A percentile compares a stretch with the other conserved stretches of the same genome.
These are phyloP conservation scores for Tagetes patula DNA, from an alignment of 129 eudicot genomes.

Conservation along the genomic window DNA sequence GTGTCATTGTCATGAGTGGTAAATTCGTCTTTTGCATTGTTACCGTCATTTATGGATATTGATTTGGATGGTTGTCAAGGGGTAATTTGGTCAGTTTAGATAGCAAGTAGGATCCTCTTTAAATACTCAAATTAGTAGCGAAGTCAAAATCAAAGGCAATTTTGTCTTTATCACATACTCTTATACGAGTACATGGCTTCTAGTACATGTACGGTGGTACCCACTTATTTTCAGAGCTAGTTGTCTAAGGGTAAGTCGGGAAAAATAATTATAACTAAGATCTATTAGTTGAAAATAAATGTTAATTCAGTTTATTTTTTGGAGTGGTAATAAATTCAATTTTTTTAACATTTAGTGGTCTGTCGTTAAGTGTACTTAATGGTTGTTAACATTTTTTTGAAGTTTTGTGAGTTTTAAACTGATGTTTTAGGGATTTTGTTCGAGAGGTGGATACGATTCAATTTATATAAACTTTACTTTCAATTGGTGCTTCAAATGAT, in stretches of 20 bases:
- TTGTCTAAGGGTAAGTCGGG: conserved; percentile 13
- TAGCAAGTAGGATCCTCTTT: conserved; percentile 3
- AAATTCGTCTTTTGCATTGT: background rate
- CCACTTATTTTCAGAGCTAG: background rate
- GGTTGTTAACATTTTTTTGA: too few species aligned
- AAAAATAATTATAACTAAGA: too few species aligned
- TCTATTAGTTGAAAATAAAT: too few species aligned
- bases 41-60: conserved; percentile 10
- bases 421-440: too few species aligned
- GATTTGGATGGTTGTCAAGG: background rate
- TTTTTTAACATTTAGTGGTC: too few species aligned
- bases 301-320: too few species aligned
- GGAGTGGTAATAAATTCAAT: too few species aligned
- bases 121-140: conserved; percentile 15
- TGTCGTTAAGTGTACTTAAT: too few species aligned
- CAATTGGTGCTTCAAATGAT: too few species aligned
- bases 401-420: too few species aligned
- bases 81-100: conserved; percentile 6
- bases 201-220: background rate
- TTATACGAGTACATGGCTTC: background rate
- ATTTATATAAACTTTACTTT: too few species aligned
- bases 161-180: conserved; percentile 4
- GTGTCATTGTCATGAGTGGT: background rate
- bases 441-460: too few species aligned
- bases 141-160: conserved; percentile 18